Base-by-base conservation (phyloP, 192 early-diverging fungal species). In the Allomyces macrogynus region DNA sequence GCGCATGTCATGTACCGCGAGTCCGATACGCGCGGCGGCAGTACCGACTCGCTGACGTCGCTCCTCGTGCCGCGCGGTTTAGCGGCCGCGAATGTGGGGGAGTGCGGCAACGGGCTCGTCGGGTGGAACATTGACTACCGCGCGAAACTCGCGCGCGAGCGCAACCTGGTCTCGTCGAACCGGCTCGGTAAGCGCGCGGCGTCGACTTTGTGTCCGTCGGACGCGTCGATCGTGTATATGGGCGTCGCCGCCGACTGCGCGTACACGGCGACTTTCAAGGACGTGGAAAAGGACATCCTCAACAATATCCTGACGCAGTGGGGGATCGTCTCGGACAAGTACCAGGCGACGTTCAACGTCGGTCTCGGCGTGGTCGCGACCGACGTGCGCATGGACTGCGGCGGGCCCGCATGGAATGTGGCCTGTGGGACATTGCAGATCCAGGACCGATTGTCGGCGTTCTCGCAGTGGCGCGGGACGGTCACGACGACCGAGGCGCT, bases 391-490 rank as follows among this genome's bases (percentile, higher is more conserved):
- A 57, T n/a, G 49, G 49, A 14, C 16, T 57, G 49, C 5, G 49
- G 49, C 12, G 49, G 49, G 49, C 20, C 49, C 16, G 49, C 12
- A 16, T 57, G 49, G 49, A 57, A 57, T 16, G 49, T 57, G 49
- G 49, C 3, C 49, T 57, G 49, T 5, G 49, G 20, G 2, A n/a
- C 49, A 3, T 2, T 57, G 1, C 12, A 14, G 14, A 89, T 95
- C 60, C 80, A 80, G 24, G 49, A 78, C 24, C 80, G 91, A 11
- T 71, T 97, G 54, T 87, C 81, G 72, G 93, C 92, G 69, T 97
- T 97, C 74, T 87, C 86, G 64, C 43, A 74, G n/a, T 97, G 93
- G 93, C 78, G 93, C 64, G 87, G 87, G 11, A 72, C 78, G 20
- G 76, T 77, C 22, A 70, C 77, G n/a, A 91, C 92, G 72, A 79